These are phyloP conservation scores for Aspergillus ibericus DNA, from an alignment of 2,329 filamentous ascomycete genomes.

Conservation along the genomic window DNA sequence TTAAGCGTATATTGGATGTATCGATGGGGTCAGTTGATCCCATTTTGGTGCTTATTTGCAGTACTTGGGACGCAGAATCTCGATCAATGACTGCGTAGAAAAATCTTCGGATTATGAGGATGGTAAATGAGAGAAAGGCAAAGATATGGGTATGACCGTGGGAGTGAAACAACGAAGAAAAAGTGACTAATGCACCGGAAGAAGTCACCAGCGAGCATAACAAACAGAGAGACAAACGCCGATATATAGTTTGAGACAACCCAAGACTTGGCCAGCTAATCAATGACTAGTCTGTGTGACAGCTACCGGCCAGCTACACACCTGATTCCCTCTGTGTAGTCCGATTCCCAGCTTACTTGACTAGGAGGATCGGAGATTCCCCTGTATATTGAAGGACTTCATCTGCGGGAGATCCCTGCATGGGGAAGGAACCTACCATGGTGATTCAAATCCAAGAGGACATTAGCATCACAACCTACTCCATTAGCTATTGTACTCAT, in stretches of 20 bases:
- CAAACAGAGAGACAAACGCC: not conserved
- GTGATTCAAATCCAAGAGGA: no score
- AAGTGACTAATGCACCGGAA: not conserved
- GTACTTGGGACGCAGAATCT: not conserved
- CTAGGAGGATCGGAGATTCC: no score
- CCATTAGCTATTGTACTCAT: no score
- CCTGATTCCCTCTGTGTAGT: not conserved
- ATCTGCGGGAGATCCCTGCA: no score
- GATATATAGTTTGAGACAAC: not conserved
- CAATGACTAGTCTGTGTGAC: not conserved
- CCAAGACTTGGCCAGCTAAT: not conserved
- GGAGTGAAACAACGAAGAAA: not conserved
- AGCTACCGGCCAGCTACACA: not conserved
- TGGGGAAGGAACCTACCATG: no score
- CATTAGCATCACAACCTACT: no score
- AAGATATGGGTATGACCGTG: not conserved
- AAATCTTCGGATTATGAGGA: not conserved
- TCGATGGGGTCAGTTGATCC: not conserved
- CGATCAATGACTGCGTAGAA: not conserved
- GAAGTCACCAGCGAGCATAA: not conserved
- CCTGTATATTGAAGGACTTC: no score
- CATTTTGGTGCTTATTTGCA: not conserved
- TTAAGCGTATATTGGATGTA: not conserved
- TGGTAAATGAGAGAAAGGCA: no score
- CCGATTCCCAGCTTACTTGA: no score